Base-by-base conservation (phyloP, 352 stramenopile genomes). In the Bremia lactucae region DNA sequence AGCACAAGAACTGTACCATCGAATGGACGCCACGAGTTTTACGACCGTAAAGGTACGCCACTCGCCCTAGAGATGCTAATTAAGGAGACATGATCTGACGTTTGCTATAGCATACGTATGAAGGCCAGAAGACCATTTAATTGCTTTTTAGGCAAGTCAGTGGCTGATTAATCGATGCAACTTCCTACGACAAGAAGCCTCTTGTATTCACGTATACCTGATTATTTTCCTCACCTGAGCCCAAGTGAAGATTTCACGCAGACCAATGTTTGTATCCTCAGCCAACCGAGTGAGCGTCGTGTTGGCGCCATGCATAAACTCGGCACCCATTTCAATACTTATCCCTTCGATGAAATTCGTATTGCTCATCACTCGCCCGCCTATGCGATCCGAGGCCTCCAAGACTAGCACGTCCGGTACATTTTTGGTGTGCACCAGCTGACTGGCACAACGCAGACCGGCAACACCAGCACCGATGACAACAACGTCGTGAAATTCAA, bases 151-250 rank as follows among this genome's bases (percentile, higher is more conserved):
- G 51, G 46, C 26, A 41, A 72, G 86, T 79, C 72, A 80, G 59
- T 78, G 77, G 77, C 77, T 90, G 77, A 90, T 90, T 87, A 90
- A 87, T 90, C 72, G 77, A 84, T 90, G 77, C 77, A 58, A 31
- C 21, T 43, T 45, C n/a, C n/a, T 13, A 20, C 29, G 18, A 37
- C 5, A 35, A 16, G 41, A 13, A 54, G 2, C 40, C 7, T 50
- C 14, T 42, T 41, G 29, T n/a, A 36, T 41, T 41, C 18, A 38
- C 15, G 41, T 33, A 10, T 14, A 35, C 39, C 36, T 35, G 9
- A 25, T 2, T 31, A 16, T 38, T 4, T 44, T 36, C 6, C 23
- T 56, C 59, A 90, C 77, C 77, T 90, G 77, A 47, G 74, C 72
- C 77, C 77, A 90, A 33, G 74, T 87, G 52, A 90, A 90, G 41